Conservation (phyloP, 2,329 filamentous ascomycete species). For the Lasiodiplodia citricola region DNA sequence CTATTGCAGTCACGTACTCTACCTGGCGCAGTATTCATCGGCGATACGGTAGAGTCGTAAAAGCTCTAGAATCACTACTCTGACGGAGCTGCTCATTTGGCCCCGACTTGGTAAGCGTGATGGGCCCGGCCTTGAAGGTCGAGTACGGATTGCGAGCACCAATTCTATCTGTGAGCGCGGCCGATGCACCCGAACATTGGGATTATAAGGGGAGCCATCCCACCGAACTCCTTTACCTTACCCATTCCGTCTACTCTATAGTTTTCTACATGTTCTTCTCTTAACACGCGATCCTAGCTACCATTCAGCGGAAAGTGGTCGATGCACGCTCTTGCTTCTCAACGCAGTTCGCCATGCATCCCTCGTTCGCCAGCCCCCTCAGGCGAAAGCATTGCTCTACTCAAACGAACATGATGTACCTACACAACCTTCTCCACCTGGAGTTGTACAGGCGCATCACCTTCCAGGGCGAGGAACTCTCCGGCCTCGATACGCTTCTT, state of each 20-base stretch:
- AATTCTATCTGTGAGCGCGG: neutral
- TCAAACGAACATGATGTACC: neutral
- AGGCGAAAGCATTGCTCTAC: neutral
- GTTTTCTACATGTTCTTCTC: neutral
- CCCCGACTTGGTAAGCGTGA: neutral
- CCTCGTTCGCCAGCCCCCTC: neutral
- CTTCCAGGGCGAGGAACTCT: slow-evolving; percentile 46
- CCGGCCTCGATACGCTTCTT: slow-evolving; percentile 71
- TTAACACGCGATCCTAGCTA: neutral
- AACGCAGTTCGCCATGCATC: neutral
- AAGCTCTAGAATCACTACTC: neutral
- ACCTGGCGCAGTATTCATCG: neutral
- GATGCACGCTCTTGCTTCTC: neutral
- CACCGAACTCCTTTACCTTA: neutral
- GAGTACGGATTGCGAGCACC: neutral
- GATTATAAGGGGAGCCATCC: neutral
- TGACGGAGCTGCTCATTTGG: neutral
- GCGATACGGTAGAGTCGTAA: neutral
- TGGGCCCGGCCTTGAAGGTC: neutral
- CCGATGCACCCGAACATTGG: neutral
- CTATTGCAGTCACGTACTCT: too few species aligned
- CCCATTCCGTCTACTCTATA: neutral
- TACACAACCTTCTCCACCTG: slow-evolving; percentile 19
- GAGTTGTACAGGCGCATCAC: slow-evolving; percentile 19
- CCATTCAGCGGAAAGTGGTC: neutral